phyloP scores from a whole-genome alignment of 208 protist species.

The Vickermania spadyakhi region DNA sequence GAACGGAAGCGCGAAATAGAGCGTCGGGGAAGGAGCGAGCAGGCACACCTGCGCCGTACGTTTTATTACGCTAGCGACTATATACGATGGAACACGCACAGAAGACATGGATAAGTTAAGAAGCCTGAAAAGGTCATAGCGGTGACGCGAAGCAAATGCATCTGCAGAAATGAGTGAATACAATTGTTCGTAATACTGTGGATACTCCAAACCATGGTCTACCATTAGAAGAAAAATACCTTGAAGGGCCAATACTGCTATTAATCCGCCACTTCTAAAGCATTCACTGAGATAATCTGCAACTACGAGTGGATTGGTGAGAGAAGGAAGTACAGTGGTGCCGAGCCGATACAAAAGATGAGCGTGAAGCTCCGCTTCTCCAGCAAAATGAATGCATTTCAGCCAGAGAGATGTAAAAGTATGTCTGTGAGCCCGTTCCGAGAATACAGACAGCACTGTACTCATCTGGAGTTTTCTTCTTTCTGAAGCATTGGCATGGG shows the following conservation, averaged over 20 bases:
- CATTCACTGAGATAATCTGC: constrained; percentile 80
- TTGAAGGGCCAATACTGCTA: constrained; percentile 78
- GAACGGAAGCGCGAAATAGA: constrained; percentile 85
- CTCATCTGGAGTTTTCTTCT: constrained; percentile 50
- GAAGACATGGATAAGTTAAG: constrained; percentile 79
- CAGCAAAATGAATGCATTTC: constrained; percentile 45
- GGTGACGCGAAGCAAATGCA: constrained; percentile 74
- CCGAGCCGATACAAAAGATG: constrained; percentile 77
- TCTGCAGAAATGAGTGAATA: constrained; percentile 81
- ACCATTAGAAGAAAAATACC: constrained; percentile 85
- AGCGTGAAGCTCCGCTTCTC: constrained; percentile 46
- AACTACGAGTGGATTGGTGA: constrained; percentile 80
- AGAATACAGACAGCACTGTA: constrained; percentile 71
- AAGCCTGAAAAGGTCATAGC: constrained; percentile 80
- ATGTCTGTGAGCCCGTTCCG: constrained; percentile 72
- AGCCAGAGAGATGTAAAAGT: constrained; percentile 79
- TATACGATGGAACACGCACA: constrained; percentile 67
- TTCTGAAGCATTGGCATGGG: constrained; percentile 58
- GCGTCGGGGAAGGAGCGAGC: constrained; percentile 52
- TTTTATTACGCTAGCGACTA: constrained; percentile 80
- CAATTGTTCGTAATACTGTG: constrained; percentile 85
- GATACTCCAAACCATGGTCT: constrained; percentile 86
- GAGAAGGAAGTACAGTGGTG: constrained; percentile 50
- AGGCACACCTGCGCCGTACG: constrained; percentile 50
- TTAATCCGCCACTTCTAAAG: constrained; percentile 78